Evolutionary conservation across 768 basidiomycete species (phyloP).

Genomic region (Porphyrellus cyaneotinctus): DNA sequence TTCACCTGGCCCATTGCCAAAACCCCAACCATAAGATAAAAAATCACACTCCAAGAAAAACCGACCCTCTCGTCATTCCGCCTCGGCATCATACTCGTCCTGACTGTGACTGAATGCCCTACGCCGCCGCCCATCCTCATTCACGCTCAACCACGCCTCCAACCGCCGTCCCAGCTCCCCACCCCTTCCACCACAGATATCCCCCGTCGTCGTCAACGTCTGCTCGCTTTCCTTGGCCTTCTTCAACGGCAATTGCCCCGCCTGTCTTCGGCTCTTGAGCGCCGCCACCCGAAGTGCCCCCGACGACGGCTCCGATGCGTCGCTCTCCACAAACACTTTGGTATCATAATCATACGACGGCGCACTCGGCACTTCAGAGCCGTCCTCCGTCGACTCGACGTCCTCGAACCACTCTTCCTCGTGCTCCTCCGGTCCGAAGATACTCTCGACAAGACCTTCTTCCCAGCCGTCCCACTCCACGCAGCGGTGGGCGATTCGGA

Average conservation of each 20-base stretch:
- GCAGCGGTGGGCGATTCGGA: slow-evolving; percentile 76
- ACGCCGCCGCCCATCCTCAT: slow-evolving; percentile 20
- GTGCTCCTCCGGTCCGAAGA: slow-evolving; percentile 66
- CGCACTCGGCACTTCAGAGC: slow-evolving; percentile 17
- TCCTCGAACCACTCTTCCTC: slow-evolving; percentile 70
- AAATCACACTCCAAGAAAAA: no score
- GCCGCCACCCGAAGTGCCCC: slow-evolving; percentile 23
- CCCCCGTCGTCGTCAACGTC: slow-evolving; percentile 66
- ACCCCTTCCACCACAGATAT: slow-evolving; percentile 74
- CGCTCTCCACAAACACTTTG: not conserved
- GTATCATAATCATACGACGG: not conserved
- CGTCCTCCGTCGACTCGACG: slow-evolving; percentile 23
- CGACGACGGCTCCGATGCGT: slow-evolving; percentile 15
- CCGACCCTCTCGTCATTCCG: slow-evolving; percentile 3
- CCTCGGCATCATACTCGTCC: slow-evolving; percentile 12
- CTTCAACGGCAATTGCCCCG: slow-evolving; percentile 48
- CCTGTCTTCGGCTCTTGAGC: slow-evolving; percentile 33
- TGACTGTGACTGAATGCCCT: not conserved
- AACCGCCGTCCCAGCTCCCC: slow-evolving; percentile 72
- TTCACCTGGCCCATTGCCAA: no score
- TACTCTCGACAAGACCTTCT: slow-evolving; percentile 72
- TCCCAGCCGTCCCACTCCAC: slow-evolving; percentile 93
- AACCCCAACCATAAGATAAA: no score
- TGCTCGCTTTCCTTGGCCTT: slow-evolving; percentile 66
- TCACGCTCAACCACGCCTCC: slow-evolving; percentile 66